Evolutionary conservation across 2,329 filamentous ascomycete genomes (phyloP).

Genomic region (Cladosporium sp.): DNA sequence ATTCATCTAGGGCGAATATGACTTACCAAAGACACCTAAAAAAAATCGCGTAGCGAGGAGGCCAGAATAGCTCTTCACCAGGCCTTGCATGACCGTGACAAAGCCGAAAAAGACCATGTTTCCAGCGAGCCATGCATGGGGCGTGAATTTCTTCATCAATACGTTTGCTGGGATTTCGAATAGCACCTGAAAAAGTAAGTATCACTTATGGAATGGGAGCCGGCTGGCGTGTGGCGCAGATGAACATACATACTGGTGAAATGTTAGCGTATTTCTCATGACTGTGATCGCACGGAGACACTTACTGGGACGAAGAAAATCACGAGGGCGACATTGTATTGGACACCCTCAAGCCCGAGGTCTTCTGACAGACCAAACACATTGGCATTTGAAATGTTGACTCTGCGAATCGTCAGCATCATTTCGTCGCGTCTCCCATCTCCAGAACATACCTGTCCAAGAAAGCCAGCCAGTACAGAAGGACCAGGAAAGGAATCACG

Average conservation of each 20-base stretch:
- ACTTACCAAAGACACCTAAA: conserved; percentile 60
- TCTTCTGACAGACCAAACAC: conserved; percentile 52
- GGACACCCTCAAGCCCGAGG: conserved; percentile 45
- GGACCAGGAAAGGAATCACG: conserved; percentile 52
- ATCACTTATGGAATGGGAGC: too few species aligned
- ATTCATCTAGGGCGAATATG: conserved; percentile 26
- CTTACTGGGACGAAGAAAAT: conserved; percentile 52
- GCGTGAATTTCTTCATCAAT: conserved; percentile 44
- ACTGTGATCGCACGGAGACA: background rate
- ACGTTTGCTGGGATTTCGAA: conserved; percentile 57
- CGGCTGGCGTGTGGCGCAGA: background rate
- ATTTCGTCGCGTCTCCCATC: background rate
- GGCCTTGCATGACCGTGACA: conserved; percentile 71
- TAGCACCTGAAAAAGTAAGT: conserved; percentile 42
- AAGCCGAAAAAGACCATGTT: conserved; percentile 87
- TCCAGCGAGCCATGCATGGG: conserved; percentile 52
- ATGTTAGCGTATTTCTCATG: background rate
- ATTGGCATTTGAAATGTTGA: conserved; percentile 57
- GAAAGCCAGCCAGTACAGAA: conserved; percentile 53
- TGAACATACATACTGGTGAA: conserved; percentile 12
- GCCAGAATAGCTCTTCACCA: conserved; percentile 75
- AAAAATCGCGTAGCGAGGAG: conserved; percentile 80
- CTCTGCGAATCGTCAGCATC: conserved; percentile 32
- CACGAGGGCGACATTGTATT: conserved; percentile 54
- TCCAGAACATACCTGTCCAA: conserved; percentile 35